Evolutionary conservation across 2,329 filamentous ascomycete species (phyloP).

Genomic region (Peltaster fructicola): DNA sequence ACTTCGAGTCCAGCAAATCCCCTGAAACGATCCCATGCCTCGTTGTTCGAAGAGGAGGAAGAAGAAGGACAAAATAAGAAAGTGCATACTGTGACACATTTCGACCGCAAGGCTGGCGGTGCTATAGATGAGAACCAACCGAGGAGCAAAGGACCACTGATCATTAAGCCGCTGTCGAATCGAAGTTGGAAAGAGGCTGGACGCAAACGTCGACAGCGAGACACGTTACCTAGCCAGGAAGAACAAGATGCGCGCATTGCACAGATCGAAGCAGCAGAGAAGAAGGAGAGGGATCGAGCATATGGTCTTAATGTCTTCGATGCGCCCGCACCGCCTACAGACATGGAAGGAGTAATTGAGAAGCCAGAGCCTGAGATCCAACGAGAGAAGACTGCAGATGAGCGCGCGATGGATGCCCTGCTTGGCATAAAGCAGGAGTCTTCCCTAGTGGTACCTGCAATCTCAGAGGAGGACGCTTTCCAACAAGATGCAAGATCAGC

Average conservation of each 20-base stretch:
- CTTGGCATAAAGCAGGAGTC: slow-evolving; percentile 21
- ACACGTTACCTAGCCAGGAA: too few relatives aligned
- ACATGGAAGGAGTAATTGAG: too few relatives aligned
- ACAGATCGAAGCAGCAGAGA: slow-evolving; percentile 12
- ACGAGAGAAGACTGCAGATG: slow-evolving; percentile 35
- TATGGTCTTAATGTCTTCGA: not conserved
- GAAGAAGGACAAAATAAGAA: slow-evolving; percentile 32
- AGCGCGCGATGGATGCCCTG: slow-evolving; percentile 32
- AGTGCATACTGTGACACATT: slow-evolving; percentile 35
- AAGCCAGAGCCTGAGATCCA: slow-evolving; percentile 8
- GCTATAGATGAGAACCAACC: slow-evolving; percentile 25
- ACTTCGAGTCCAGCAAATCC: slow-evolving; percentile 16
- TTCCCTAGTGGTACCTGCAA: slow-evolving; percentile 22
- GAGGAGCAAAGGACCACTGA: slow-evolving; percentile 26
- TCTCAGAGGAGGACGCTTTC: slow-evolving; percentile 19
- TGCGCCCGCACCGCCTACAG: slow-evolving; percentile 5
- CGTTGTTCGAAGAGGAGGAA: slow-evolving; percentile 21
- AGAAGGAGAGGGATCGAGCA: slow-evolving; percentile 6
- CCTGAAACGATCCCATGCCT: slow-evolving; percentile 25
- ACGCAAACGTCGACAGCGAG: slow-evolving; percentile 26
- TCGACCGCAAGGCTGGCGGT: slow-evolving; percentile 33
- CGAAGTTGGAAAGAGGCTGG: slow-evolving; percentile 43
- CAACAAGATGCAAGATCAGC: slow-evolving; percentile 47
- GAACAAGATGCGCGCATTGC: slow-evolving; percentile 15
- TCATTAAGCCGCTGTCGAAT: slow-evolving; percentile 43